Percentiles rank a stretch among this genome's conserved stretches.
Conservation (phyloP, 1,284 basidiomycete genomes). For the Ceratobasidium sp. region DNA sequence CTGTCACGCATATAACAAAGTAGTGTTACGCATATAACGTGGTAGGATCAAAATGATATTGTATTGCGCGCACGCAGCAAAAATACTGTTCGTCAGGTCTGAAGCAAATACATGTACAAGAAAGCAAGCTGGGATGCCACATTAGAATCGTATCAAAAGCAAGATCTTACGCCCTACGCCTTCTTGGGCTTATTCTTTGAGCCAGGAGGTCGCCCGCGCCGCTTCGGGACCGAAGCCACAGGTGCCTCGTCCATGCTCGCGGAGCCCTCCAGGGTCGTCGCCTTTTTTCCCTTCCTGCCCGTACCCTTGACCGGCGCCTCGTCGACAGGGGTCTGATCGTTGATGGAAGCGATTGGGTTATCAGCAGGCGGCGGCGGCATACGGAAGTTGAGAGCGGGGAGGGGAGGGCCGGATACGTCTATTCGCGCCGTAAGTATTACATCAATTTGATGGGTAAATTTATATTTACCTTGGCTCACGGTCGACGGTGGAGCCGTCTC, state of each 20-base stretch:
- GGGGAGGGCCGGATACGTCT: too few relatives aligned
- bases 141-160: neutral
- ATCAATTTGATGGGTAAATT: too few relatives aligned
- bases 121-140: neutral
- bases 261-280: neutral
- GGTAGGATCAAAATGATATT: too few relatives aligned
- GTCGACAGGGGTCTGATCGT: neutral
- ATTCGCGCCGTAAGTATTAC: too few relatives aligned
- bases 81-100: too few relatives aligned
- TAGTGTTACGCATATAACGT: too few relatives aligned
- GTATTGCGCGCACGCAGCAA: too few relatives aligned
- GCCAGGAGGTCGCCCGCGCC: neutral
- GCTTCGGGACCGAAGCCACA: neutral
- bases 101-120: too few relatives aligned
- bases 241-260: neutral
- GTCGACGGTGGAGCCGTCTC: too few relatives aligned
- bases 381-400: neutral
- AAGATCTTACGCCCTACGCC: too few relatives aligned
- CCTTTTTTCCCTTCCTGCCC: neutral
- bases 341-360: neutral
- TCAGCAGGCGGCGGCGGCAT: neutral
- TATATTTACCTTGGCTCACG: too few relatives aligned
- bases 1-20: too few relatives aligned
- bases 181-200: neutral
- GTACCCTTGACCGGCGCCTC: neutral